phyloP scores from a whole-genome alignment of 2,329 filamentous ascomycete species.

The Scedosporium apiospermum region DNA sequence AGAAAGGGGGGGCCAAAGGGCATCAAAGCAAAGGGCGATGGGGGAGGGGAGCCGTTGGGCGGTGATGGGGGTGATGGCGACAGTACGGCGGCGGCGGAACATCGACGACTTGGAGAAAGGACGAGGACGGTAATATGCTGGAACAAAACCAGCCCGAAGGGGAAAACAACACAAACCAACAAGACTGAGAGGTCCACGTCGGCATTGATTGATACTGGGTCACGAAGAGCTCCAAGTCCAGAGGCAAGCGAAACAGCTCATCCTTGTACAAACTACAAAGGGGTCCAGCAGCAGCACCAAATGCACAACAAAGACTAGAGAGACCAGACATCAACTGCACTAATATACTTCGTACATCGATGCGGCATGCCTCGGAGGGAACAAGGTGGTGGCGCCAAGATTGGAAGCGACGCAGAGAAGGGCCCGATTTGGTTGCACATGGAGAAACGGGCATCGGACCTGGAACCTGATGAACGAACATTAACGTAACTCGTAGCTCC shows the following conservation, averaged over 20 bases:
- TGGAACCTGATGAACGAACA: conserved; percentile 6
- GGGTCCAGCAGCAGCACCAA: background rate
- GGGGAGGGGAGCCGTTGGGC: background rate
- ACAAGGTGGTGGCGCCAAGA: background rate
- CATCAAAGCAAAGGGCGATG: background rate
- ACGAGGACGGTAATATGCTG: background rate
- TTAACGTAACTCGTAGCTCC: background rate
- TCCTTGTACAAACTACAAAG: background rate
- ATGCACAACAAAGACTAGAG: background rate
- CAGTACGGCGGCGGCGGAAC: background rate
- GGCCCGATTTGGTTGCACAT: background rate
- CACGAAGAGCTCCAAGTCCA: background rate
- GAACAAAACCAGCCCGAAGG: background rate
- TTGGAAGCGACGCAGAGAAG: background rate
- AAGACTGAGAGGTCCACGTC: background rate
- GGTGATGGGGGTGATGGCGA: background rate
- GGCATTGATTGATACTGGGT: background rate
- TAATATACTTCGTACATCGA: background rate
- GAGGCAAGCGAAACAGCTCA: background rate
- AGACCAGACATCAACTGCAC: background rate
- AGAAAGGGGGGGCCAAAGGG: background rate
- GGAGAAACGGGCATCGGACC: background rate
- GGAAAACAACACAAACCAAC: background rate
- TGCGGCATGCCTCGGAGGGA: background rate
- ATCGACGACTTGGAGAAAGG: background rate